Evolutionary conservation across 164 flowering plant genomes (phyloP).

Genomic region (Echeveria elegans): DNA sequence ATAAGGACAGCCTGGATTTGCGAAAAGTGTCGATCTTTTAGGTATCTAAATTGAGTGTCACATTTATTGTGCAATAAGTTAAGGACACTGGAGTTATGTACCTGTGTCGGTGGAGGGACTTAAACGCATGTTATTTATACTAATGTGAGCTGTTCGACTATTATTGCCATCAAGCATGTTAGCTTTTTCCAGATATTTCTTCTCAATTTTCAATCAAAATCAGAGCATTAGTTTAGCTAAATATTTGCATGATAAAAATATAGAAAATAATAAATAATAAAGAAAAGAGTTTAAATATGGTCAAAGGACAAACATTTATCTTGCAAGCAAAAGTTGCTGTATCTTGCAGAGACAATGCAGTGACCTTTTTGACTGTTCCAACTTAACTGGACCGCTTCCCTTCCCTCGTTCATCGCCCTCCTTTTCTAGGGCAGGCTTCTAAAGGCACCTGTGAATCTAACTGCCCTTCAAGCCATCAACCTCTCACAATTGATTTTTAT

Average conservation of each 20-base stretch:
- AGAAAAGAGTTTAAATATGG: not conserved
- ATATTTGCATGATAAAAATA: not conserved
- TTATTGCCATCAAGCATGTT: not conserved
- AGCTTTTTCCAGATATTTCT: not conserved
- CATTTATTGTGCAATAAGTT: slow-evolving; percentile 2
- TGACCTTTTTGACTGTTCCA: slow-evolving; percentile 5
- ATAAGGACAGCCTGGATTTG: not conserved
- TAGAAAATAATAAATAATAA: not conserved
- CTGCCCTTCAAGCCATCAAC: not conserved
- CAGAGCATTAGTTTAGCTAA: too few species aligned
- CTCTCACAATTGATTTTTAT: not conserved
- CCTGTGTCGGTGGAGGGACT: slow-evolving; percentile 2
- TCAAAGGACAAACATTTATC: not conserved
- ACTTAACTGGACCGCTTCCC: slow-evolving; percentile 3
- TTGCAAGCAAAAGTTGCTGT: not conserved
- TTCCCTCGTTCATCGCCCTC: not conserved
- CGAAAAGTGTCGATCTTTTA: not conserved
- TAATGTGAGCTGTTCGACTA: slow-evolving; percentile 2
- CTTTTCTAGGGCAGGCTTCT: not conserved
- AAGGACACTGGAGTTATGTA: slow-evolving; percentile 1
- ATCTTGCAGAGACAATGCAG: not conserved
- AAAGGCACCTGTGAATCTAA: not conserved
- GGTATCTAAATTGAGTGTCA: not conserved
- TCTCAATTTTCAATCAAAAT: not conserved
- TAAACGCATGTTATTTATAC: not conserved